Conservation (phyloP, 495 filamentous ascomycete species). For the Penicillium malachiteum region DNA sequence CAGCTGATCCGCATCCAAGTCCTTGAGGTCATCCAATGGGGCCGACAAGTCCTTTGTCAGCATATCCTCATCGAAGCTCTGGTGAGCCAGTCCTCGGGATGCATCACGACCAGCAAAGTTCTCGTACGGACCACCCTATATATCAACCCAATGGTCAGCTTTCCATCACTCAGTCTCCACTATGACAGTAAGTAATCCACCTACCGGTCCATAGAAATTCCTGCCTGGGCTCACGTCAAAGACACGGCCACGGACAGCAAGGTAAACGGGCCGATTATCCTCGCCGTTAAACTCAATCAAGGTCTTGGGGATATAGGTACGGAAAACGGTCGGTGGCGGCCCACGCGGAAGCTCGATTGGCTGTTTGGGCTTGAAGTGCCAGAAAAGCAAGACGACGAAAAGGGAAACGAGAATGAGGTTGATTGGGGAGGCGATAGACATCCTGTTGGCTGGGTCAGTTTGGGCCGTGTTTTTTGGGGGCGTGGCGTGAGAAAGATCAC, state of each 20-base stretch:
- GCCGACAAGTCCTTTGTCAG: constrained; percentile 87
- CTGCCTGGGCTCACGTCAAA: constrained; percentile 84
- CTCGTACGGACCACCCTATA: constrained; percentile 76
- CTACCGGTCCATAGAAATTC: constrained; percentile 85
- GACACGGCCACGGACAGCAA: constrained; percentile 79
- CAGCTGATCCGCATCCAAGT: constrained; percentile 72
- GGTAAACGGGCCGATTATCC: constrained; percentile 70
- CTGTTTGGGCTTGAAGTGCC: constrained; percentile 61
- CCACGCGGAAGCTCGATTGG: constrained; percentile 62
- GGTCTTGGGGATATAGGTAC: constrained; percentile 83
- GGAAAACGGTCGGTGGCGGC: constrained; percentile 78
- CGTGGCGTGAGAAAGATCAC: constrained; percentile 1
- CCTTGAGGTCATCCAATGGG: constrained; percentile 78
- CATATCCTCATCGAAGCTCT: constrained; percentile 96
- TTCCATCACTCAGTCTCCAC: not conserved
- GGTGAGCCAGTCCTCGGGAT: constrained; percentile 82
- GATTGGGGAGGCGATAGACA: constrained; percentile 70
- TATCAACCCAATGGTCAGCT: not conserved
- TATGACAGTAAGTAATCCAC: constrained; percentile 3
- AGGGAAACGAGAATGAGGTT: constrained; percentile 73
- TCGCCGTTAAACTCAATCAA: constrained; percentile 86
- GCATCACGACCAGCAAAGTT: constrained; percentile 96
- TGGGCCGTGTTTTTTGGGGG: not conserved
- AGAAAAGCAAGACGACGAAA: constrained; percentile 68
- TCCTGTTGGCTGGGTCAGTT: constrained; percentile 32